A percentile compares a stretch with the other conserved stretches of the same genome.
phyloP scores from a whole-genome alignment of 1,284 basidiomycete genomes.

The Tilletiopsis washingtonensis region DNA sequence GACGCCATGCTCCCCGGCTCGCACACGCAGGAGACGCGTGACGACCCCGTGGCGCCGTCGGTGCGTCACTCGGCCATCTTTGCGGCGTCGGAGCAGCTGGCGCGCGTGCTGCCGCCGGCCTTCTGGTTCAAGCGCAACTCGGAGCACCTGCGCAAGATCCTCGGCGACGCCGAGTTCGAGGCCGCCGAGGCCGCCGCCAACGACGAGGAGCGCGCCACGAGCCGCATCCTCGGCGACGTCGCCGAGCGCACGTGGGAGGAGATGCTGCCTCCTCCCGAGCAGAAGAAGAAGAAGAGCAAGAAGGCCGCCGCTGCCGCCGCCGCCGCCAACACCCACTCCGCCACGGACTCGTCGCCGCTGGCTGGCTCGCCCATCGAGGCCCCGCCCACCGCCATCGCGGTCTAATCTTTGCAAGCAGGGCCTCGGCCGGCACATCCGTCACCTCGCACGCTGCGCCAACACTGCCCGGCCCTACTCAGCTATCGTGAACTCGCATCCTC shows the following conservation, averaged over 20 bases:
- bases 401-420: too few relatives aligned
- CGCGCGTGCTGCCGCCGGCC: conserved; percentile 31
- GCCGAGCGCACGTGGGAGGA: conserved; percentile 42
- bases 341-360: too few relatives aligned
- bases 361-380: too few relatives aligned
- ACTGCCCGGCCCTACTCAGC: too few relatives aligned
- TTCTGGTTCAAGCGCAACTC: conserved; percentile 43
- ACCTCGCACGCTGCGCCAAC: too few relatives aligned
- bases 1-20: conserved; percentile 40
- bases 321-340: background rate
- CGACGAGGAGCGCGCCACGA: conserved; percentile 20
- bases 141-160: conserved; percentile 32
- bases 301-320: conserved; percentile 2
- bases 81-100: conserved; percentile 33
- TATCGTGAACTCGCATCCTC: too few relatives aligned
- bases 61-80: conserved; percentile 38
- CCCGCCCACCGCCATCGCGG: too few relatives aligned
- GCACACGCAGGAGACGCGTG: conserved; percentile 30
- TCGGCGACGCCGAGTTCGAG: conserved; percentile 21
- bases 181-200: conserved; percentile 28
- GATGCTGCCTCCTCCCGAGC: conserved; percentile 7
- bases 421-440: too few relatives aligned
- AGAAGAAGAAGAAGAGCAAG: conserved; percentile 17
- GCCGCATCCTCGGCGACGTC: conserved; percentile 35
- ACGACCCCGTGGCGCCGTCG: conserved; percentile 31